Base-by-base conservation (phyloP, 148 eudicot genomes). In the Rhododendron kiyosumense region DNA sequence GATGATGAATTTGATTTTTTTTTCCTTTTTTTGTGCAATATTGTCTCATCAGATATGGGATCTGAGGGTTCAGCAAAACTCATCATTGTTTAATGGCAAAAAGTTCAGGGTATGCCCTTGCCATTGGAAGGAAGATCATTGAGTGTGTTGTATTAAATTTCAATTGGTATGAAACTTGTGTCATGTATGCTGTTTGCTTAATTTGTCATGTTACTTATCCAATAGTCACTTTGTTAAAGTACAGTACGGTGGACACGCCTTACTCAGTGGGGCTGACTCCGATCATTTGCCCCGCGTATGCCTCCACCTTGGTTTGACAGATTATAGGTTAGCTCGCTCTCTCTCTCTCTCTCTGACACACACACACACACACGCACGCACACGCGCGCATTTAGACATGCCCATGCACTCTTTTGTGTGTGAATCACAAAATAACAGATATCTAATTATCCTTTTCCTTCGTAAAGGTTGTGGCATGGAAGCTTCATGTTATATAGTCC, bases 231-330 rank as follows among this genome's bases (percentile, higher is more conserved):
- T 82, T 84, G 74, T 84, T 61, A 81, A 82, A 63, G 82, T 76
- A 81, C 93, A 95, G 98, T 95, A 95, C 81, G 98, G 94, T 78
- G 98, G 98, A 67, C 88, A 90, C 51, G 52, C 36, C 51, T 54
- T 85, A 38, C 36, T 18, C 84, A 76, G 49, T 59, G 85, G 34
- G 65, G 86, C 6, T 82, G 92, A 78, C 81, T 81, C 90, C 45
- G 79, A 48, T 84, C 83, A 85, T 85, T 76, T 85, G 80, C 38
- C 86, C 24, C 84, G 81, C 51, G 92, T 88, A 65, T 77, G 85
- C 87, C 89, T 97, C 85, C 94, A 91, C 90, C 98, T 97, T 82
- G 99, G 99, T 84, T 90, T 95, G 92, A 97, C 99, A 74, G 99
- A 97, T 87, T 96, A 96, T 89, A 94, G 92, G 99, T 96, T 76